Evolutionary conservation across 2,329 filamentous ascomycete species (phyloP), one percentile per base, ranked within the genome.

Genomic region (Thermothelomyces thermophilus): DNA sequence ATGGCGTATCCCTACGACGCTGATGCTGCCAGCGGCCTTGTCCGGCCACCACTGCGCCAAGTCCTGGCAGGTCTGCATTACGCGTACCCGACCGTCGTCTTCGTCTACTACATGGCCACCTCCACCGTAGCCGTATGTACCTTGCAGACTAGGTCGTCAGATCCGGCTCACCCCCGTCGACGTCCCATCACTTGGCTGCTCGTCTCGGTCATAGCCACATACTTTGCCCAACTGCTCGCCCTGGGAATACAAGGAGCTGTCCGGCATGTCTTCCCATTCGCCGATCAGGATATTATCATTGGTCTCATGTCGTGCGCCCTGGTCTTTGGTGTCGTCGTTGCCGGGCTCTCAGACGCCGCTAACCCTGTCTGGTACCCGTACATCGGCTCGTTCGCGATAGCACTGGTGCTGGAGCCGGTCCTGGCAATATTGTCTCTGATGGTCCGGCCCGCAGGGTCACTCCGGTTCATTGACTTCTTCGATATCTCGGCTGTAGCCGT

Each of bases 341-440:
- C 76, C 35, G 73, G 72, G 17, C 70, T 86, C 13, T 66, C 71
- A 2, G 75, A 79, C 46, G 68, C 70, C 16, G 62, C 70, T 26
- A 69, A 72, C 45, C 71, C 74, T 2, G 71, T 80, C 9, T 83
- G 80, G 73, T 80, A 83, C 57, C 80, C 83, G 0, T 82, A 80
- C 54, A 76, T 77, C 55, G 82, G 80, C 16, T 77, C 79, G 11
- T 85, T 83, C 73, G 56, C 77, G 26, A 63, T 86, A 14, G 77
- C 77, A 13, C 65, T 84, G 7, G 58, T 72, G 13, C 75, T 79
- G 31, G 84, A 88, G 59, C 62, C 74, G 0, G 58, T 68, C 13
- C 56, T 77, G 16, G 61, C 66, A 34, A 63, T 63, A 17, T 46
- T 67, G 39, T 59, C 58, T 40, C 40, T 56, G 24, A 54, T 50